phyloP scores from a whole-genome alignment of 257 asterid species.

The Nicotiana knightiana region DNA sequence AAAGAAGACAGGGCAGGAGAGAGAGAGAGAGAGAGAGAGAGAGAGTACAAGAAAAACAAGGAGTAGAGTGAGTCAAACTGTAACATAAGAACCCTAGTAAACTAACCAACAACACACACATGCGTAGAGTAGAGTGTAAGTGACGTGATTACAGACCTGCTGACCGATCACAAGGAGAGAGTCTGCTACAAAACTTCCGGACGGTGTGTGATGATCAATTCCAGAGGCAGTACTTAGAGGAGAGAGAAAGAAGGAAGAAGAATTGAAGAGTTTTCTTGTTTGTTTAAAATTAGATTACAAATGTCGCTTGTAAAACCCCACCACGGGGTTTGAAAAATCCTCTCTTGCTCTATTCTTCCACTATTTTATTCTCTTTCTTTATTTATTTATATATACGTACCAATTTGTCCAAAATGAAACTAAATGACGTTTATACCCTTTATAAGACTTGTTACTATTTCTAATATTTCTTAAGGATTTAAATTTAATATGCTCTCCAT shows the following conservation, averaged over 20 bases:
- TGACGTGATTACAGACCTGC: background rate
- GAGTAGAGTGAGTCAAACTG: background rate
- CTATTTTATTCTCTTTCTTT: background rate
- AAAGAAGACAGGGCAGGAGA: background rate
- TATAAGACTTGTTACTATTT: no score
- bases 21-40: background rate
- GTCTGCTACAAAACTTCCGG: background rate
- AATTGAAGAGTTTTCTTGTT: conserved; percentile 11
- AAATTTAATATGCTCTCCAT: no score
- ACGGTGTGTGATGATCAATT: conserved; percentile 6
- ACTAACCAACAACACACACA: background rate
- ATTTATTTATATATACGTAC: background rate
- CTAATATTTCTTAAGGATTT: no score
- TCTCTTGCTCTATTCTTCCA: background rate
- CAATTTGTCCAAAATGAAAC: background rate
- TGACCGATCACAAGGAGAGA: background rate
- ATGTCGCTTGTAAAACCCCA: conserved; percentile 52
- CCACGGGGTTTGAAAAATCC: background rate
- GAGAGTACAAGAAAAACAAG: background rate
- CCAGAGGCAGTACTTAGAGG: background rate
- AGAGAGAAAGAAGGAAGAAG: conserved; percentile 18
- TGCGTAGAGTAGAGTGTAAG: background rate
- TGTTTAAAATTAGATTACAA: conserved; percentile 30
- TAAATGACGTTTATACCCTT: no score
- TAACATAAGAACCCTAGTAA: conserved; percentile 1